A percentile compares a stretch with the other conserved stretches of the same genome.
Evolutionary conservation across 192 early-diverging fungal genomes (phyloP).

Genomic region (Coemansia sp.): DNA sequence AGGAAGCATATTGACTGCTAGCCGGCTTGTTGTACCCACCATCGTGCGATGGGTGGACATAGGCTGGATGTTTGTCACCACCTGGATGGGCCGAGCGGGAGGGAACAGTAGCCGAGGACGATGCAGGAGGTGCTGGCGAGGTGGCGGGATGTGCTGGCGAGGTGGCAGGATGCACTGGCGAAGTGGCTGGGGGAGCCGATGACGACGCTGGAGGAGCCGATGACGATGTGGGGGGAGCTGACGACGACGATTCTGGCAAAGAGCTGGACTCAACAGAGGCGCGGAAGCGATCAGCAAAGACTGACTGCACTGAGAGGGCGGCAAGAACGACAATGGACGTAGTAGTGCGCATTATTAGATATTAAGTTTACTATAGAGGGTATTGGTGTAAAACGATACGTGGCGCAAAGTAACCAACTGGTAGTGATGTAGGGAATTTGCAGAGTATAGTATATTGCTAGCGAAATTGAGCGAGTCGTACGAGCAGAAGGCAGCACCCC

Average conservation of each 20-base stretch:
- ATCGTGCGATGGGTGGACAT: slow-evolving; percentile 11
- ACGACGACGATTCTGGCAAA: slow-evolving; percentile 2
- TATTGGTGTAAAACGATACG: background rate
- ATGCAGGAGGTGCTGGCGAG: background rate
- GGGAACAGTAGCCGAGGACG: background rate
- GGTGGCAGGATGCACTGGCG: background rate
- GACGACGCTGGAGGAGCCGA: background rate
- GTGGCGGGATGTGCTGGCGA: background rate
- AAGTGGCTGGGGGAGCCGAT: background rate
- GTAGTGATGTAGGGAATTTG: background rate
- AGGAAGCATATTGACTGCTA: background rate
- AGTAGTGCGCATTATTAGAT: slow-evolving; percentile 24
- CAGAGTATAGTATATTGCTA: background rate
- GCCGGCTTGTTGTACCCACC: background rate
- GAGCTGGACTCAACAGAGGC: background rate
- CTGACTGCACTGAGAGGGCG: slow-evolving; percentile 30
- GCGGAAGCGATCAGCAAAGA: slow-evolving; percentile 20
- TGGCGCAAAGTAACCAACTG: background rate
- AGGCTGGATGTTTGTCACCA: background rate
- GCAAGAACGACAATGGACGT: slow-evolving; percentile 33
- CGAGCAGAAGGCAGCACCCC: background rate
- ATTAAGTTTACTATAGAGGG: background rate
- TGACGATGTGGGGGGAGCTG: background rate
- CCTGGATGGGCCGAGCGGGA: slow-evolving; percentile 4
- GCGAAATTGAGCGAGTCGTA: background rate